Evolutionary conservation across 2,329 filamentous ascomycete species (phyloP), one percentile per base, ranked within the genome.

Genomic region (Arthrobotrys sinensis): DNA sequence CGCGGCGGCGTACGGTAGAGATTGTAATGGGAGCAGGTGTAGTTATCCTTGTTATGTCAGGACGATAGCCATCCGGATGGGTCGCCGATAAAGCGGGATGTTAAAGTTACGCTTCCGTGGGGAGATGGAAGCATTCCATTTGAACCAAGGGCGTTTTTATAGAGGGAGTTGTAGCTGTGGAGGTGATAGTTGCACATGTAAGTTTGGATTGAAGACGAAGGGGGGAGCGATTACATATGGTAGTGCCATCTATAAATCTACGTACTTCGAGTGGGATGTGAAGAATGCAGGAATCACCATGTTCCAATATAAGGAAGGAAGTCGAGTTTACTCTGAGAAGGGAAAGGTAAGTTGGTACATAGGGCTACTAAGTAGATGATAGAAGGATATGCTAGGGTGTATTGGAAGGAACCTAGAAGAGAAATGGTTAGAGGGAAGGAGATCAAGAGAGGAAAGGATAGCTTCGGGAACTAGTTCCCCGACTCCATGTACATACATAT

Each of bases 191-290:
- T 71, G 55, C 12, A 71, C 53, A 1, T 71, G 67, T 43, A 63
- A 38, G 24, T 24, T 71, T 14, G 45, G 67, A 46, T 24, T 71
- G 14, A 71, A 52, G 67, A 71, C 45, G 45, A 63, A 53, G 55
- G 32, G 34, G 16, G 34, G 16, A 19, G 43, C 28, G 32, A 28
- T 16, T 16, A 63, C 53, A 28, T 63, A 63, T 16, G 55, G 55
- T 24, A 63, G 67, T 24, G 67, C 53, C 11, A 43, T 63, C 21
- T 71, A 63, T 53, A 71, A 71, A 45, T 53, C 55, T 34, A 53
- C 28, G 14, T 71, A 63, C 19, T 71, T 71, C 67, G 43, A 71
- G 32, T 63, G 67, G 67, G 67, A 71, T 63, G 67, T 71, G 24
- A 55, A 28, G 55, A 64, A 71, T 21, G 32, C 68, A 1, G 57